Base-by-base conservation (phyloP, 2,329 filamentous ascomycete genomes). In the Periconia digitata region DNA sequence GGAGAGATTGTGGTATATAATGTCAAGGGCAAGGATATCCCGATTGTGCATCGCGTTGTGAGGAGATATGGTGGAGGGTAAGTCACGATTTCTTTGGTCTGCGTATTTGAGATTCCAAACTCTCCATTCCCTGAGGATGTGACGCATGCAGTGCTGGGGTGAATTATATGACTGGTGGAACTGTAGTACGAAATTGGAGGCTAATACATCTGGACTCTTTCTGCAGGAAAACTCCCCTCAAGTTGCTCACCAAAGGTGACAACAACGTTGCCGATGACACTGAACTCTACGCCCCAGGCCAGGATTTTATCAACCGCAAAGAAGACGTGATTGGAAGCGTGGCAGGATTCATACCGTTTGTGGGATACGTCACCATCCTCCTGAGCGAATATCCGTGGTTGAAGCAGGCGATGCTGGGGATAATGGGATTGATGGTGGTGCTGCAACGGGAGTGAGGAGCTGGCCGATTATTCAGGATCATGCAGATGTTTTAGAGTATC, bases 341-440 rank as follows among this genome's bases (percentile, higher is more conserved):
- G 6, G 79, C 94, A 10, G 94, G 83, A 32, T 99, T 95, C 70
- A 85, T 97, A 48, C 94, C 94, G 0, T 95, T 94, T 64, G 91
- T 97, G 13, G 94, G 94, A 58, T 97, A 97, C 67, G 92, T 97
- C 39, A 99, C 94, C 1, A 99, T 99, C 61, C 78, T 97, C 72
- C 78, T 99, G 54, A 94, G 89, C 54, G 94, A 99, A 72, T 86
- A 99, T 69, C 94, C 94, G 6, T 97, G 92, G 92, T 72, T 97
- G 62, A 99, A 99, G 82, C 95, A 90, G 37, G 92, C 86, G 21
- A 89, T 97, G 85, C 73, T 99, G 64, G 92, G 90, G 1, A 81
- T 96, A 43, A 99, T 99, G 94, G 94, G 92, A 1, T 71, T 96
- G 62, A 85, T 95, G 75, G 94, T 96, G 21, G 86, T 99, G 40